Evolutionary conservation across 108 stramenopile species (phyloP).

Genomic region (Cyclotella distinguenda): DNA sequence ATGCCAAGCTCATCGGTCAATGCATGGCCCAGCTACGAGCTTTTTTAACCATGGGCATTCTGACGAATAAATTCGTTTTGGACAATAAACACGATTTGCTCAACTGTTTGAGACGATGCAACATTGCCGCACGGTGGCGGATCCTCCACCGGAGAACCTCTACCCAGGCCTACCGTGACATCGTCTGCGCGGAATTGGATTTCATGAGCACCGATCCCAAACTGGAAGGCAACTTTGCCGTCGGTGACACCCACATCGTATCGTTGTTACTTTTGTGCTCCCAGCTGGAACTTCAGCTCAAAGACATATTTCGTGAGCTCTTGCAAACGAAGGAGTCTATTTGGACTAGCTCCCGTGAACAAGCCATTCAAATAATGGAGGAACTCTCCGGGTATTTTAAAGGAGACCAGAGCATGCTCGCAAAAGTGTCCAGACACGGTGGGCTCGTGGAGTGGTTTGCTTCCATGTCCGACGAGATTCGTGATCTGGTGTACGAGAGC

Average conservation of each 20-base stretch:
- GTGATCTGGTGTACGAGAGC: slow-evolving; percentile 34
- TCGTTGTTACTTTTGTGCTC: slow-evolving; percentile 53
- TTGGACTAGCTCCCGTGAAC: slow-evolving; percentile 44
- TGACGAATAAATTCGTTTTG: slow-evolving; percentile 56
- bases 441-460: slow-evolving; percentile 51
- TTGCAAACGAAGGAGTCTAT: slow-evolving; percentile 46
- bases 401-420: slow-evolving; percentile 53
- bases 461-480: slow-evolving; percentile 47
- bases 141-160: slow-evolving; percentile 61
- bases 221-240: slow-evolving; percentile 29
- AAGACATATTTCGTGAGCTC: slow-evolving; percentile 42
- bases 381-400: slow-evolving; percentile 57
- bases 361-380: slow-evolving; percentile 38
- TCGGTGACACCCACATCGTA: slow-evolving; percentile 47
- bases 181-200: slow-evolving; percentile 24
- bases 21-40: slow-evolving; percentile 41
- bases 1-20: slow-evolving; percentile 41
- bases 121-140: slow-evolving; percentile 63
- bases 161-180: slow-evolving; percentile 12
- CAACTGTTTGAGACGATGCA: slow-evolving; percentile 48
- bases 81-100: slow-evolving; percentile 50
- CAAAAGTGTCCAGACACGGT: slow-evolving; percentile 55
- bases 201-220: slow-evolving; percentile 31
- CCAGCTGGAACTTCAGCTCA: slow-evolving; percentile 62
- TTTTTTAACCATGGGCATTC: slow-evolving; percentile 39